Evolutionary conservation across 371 early-diverging fungal species (phyloP).

Genomic region (Lichtheimia corymbifera): DNA sequence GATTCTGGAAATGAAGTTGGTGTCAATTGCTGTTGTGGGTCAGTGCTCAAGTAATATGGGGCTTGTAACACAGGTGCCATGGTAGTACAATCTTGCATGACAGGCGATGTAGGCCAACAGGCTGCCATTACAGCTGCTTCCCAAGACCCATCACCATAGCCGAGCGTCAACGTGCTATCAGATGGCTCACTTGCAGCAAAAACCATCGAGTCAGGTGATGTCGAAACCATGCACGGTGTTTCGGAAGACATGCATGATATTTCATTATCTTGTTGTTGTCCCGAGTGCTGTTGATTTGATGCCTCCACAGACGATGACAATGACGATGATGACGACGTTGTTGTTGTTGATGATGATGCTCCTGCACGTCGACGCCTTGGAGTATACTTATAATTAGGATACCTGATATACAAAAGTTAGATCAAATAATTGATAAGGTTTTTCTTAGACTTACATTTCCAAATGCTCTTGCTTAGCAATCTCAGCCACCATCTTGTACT

Average conservation of each 20-base stretch:
- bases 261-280: not conserved
- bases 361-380: constrained; percentile 9
- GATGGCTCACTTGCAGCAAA: no score
- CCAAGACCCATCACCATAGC: no score
- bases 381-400: constrained; percentile 18
- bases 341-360: not conserved
- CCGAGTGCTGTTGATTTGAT: not conserved
- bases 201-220: not conserved
- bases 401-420: constrained; percentile 3
- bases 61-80: no score
- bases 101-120: no score
- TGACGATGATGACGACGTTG: not conserved
- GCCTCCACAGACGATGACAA: not conserved
- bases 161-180: no score
- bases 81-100: no score
- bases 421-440: no score
- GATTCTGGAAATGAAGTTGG: no score
- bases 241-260: not conserved
- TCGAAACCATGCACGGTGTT: not conserved
- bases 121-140: no score
- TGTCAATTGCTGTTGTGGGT: not conserved
- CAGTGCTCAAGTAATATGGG: not conserved
- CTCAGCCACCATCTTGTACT: constrained; percentile 59
- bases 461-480: constrained; percentile 54
- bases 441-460: constrained; percentile 2